Base-by-base conservation (phyloP, 1,284 basidiomycete genomes). In the Trametes pubescens region DNA sequence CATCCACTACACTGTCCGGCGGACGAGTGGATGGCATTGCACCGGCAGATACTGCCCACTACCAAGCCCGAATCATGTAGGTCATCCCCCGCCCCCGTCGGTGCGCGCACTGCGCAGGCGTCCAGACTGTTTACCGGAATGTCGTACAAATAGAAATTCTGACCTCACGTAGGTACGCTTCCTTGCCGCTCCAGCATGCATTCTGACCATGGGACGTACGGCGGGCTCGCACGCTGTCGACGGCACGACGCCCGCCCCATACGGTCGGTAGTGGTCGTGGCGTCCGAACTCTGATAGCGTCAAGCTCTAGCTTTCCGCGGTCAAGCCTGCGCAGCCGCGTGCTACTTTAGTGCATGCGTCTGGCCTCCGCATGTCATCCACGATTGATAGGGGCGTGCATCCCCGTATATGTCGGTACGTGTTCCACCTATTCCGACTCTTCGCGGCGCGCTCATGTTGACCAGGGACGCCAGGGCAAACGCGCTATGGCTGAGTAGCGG, bases 281-380 rank as follows among this genome's bases (percentile, higher is more conserved):
- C 29, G 29, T 34, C 7, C 10, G 26, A 9, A 18, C 10, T 13
- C 38, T 44, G 53, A 54, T 54, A 54, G 38, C 38, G 40, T 54
- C 53, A 44, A 21, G 29, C 16, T 35, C 53, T 54, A 44, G 53
- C 53, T 54, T 54, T 54, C 52, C 52, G 26, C 52, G 37, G 37
- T 40, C 37, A 40, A 14, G 48, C 4, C 29, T 47, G 21, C 48
- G 44, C 24, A 22, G 44, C 44, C 14, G 44, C 44, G 44, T 22
- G 44, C 44, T 47, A 26, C 18, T n/a, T n/a, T n/a, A 38, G 37
- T 38, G 37, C 37, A 13, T 16, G 10, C 6, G n/a, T n/a, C n/a
- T n/a, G n/a, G n/a, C n/a, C n/a, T n/a, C n/a, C n/a, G 37, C 40
- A 8, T 16, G 40, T n/a, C 40, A 43, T 13, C 6, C 18, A 16